Evolutionary conservation across 2,329 filamentous ascomycete genomes (phyloP), one percentile per base, ranked within the genome.

Genomic region (Ophiognomonia clavigignenti-juglandacearum): DNA sequence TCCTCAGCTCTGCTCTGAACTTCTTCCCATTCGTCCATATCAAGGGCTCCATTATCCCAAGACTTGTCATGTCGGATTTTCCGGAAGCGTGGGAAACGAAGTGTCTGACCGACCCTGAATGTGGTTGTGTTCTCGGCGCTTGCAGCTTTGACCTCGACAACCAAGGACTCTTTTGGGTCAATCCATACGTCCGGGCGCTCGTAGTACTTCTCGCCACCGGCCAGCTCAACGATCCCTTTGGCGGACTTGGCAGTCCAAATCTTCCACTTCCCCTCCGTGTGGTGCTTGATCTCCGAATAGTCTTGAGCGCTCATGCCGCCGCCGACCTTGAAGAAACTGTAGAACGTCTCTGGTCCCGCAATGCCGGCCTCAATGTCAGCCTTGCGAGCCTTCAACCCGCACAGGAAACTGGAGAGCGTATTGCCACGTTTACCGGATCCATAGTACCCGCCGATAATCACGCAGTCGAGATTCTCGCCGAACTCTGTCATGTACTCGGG

Each of bases 401-500:
- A 96, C n/a, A 98, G 64, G 61, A 92, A 98, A 52, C 85, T 93
- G 1, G 90, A 89, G 4, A 96, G 70, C 2, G 70, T 80, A 34
- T 92, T 93, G 40, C 93, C 93, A 39, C 93, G 81, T 47, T 79
- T 82, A 0, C 93, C 93, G 24, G 86, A 88, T 13, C 93, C 93
- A 62, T 88, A 98, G 67, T 96, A 97, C 8, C 89, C 93, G 45
- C 92, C 93, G 44, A 98, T 81, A 14, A 98, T 75, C 13, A 96
- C 71, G 55, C 90, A 89, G 62, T 98, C 93, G 4, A 98, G 79
- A 0, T 86, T 88, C 66, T 97, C 92, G 52, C 93, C 93, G 62
- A 93, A 96, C 53, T 96, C 92, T 2, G 84, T 84, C 91, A 97
- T 96, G 64, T 98, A 98, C 54, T 98, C 93, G 1, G 93, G 93